Evolutionary conservation across 371 early-diverging fungal species (phyloP).

Genomic region (Mucor piriformis): DNA sequence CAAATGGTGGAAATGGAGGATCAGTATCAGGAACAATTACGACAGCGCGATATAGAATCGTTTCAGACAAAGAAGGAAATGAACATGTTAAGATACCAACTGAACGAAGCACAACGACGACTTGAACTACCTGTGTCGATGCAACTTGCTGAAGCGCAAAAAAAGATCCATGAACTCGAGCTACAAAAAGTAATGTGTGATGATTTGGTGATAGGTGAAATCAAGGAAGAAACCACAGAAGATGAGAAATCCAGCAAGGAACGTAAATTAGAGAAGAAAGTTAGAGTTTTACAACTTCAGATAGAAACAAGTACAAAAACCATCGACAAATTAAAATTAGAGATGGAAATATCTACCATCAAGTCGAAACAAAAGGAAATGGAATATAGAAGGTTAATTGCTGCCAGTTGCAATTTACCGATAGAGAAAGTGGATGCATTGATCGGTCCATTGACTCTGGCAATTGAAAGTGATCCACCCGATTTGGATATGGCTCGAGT

Average conservation of each 20-base stretch:
- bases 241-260: constrained; percentile 9
- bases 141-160: constrained; percentile 60
- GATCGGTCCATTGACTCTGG: constrained; percentile 63
- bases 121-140: constrained; percentile 33
- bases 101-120: constrained; percentile 54
- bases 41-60: constrained; percentile 56
- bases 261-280: constrained; percentile 32
- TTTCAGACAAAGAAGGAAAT: constrained; percentile 64
- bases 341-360: constrained; percentile 30
- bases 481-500: constrained; percentile 57
- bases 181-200: constrained; percentile 33
- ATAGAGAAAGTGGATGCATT: constrained; percentile 67
- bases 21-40: constrained; percentile 61
- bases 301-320: constrained; percentile 47
- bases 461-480: constrained; percentile 74
- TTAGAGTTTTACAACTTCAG: constrained; percentile 43
- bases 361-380: constrained; percentile 45
- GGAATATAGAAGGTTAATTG: constrained; percentile 65
- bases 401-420: constrained; percentile 68
- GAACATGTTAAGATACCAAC: constrained; percentile 44
- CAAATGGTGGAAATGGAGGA: constrained; percentile 62
- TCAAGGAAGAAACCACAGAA: constrained; percentile 8
- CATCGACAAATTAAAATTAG: constrained; percentile 44
- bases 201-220: constrained; percentile 9
- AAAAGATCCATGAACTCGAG: constrained; percentile 50